These are phyloP conservation scores for Saccharomyces paradoxus DNA, from an alignment of 805 yeast genomes.

Conservation along the genomic window DNA sequence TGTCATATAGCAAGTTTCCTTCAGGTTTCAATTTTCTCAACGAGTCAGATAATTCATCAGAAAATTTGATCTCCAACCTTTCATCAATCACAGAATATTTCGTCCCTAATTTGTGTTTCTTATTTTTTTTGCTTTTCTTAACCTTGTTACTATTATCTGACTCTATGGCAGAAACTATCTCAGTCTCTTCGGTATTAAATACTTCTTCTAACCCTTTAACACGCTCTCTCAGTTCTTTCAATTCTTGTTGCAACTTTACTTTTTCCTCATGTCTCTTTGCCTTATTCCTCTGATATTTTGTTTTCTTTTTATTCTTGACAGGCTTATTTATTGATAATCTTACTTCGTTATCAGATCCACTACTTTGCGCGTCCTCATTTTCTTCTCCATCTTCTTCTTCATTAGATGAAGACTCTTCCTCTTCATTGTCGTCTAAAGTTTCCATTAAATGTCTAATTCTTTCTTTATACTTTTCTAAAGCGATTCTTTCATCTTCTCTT, in stretches of 20 bases:
- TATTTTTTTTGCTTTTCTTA: slow-evolving; percentile 27
- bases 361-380: slow-evolving; percentile 28
- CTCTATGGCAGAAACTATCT: slow-evolving; percentile 9
- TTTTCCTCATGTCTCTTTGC: slow-evolving; percentile 56
- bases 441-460: slow-evolving; percentile 59
- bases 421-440: slow-evolving; percentile 52
- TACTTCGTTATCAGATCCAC: slow-evolving; percentile 29
- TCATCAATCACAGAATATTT: slow-evolving; percentile 41
- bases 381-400: slow-evolving; percentile 34
- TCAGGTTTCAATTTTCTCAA: slow-evolving; percentile 81
- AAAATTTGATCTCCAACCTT: slow-evolving; percentile 65
- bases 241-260: slow-evolving; percentile 44
- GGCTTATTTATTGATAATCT: slow-evolving; percentile 66
- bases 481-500: slow-evolving; percentile 55
- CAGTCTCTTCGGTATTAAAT: slow-evolving; percentile 30
- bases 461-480: slow-evolving; percentile 53
- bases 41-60: slow-evolving; percentile 82
- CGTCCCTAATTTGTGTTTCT: slow-evolving; percentile 37
- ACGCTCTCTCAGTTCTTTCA: slow-evolving; percentile 52
- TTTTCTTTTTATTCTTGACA: slow-evolving; percentile 61
- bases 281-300: slow-evolving; percentile 67
- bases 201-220: slow-evolving; percentile 49
- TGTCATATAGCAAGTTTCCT: slow-evolving; percentile 77
- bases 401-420: slow-evolving; percentile 33
- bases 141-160: slow-evolving; percentile 13